Evolutionary conservation across 306 rosid genomes (phyloP).

Genomic region (Ormosia emarginata): DNA sequence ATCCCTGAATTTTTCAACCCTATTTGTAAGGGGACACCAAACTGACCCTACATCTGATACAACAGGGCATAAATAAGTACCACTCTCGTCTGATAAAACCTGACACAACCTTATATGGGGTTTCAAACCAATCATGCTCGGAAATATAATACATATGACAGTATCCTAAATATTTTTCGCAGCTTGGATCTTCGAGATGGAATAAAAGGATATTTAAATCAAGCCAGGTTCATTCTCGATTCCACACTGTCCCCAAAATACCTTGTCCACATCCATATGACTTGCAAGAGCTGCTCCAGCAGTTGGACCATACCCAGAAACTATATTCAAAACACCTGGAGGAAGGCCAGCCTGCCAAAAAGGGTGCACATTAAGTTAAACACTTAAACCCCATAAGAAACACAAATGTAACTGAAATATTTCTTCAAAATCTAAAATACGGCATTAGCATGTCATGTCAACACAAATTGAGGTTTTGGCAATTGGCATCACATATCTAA

Average conservation of each 20-base stretch:
- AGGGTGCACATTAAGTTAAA: background rate
- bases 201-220: background rate
- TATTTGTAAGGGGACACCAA: too few species aligned
- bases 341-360: slow-evolving; percentile 90
- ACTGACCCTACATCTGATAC: background rate
- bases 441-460: background rate
- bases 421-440: background rate
- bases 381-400: background rate
- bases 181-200: background rate
- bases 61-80: background rate
- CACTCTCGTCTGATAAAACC: background rate
- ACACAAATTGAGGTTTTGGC: background rate
- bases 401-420: background rate
- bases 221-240: background rate
- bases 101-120: background rate
- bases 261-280: slow-evolving; percentile 98
- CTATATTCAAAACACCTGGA: slow-evolving; percentile 80
- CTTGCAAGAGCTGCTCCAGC: slow-evolving; percentile 94
- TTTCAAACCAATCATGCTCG: background rate
- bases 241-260: slow-evolving; percentile 20
- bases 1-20: background rate
- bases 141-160: background rate
- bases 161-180: background rate
- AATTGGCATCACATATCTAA: background rate
- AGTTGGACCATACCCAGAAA: slow-evolving; percentile 83